phyloP scores from a whole-genome alignment of 768 basidiomycete genomes.

The Kwoniella pini region DNA sequence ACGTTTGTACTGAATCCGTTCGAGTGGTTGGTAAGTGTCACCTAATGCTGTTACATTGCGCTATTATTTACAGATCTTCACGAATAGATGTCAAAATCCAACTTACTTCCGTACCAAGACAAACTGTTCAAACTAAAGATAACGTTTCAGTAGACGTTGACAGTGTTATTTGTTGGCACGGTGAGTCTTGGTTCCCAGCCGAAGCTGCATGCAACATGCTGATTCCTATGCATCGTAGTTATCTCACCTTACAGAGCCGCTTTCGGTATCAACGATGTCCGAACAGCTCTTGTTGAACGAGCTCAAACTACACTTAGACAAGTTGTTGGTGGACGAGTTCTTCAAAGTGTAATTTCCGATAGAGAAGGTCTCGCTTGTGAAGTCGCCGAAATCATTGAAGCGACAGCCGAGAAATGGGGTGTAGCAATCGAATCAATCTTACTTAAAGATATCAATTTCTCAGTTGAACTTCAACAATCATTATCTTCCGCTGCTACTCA shows the following conservation, averaged over 20 bases:
- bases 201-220: neutral
- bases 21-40: constrained; percentile 64
- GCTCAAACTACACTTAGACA: constrained; percentile 83
- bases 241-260: constrained; percentile 80
- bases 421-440: constrained; percentile 95
- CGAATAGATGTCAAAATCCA: constrained; percentile 91
- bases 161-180: constrained; percentile 61
- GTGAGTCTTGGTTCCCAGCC: constrained; percentile 16
- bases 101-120: constrained; percentile 61
- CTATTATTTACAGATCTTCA: no score
- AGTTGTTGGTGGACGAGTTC: constrained; percentile 83
- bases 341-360: constrained; percentile 96
- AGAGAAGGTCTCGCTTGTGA: constrained; percentile 66
- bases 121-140: constrained; percentile 84
- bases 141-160: constrained; percentile 88
- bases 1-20: constrained; percentile 88
- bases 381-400: constrained; percentile 54
- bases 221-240: constrained; percentile 20
- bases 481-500: constrained; percentile 94
- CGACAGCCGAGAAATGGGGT: constrained; percentile 73
- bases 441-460: constrained; percentile 67
- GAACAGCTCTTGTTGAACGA: constrained; percentile 56
- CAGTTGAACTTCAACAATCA: constrained; percentile 81
- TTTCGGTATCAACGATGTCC: constrained; percentile 88
- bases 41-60: no score